These are phyloP conservation scores for Periconia sp. DNA, from an alignment of 2,329 filamentous ascomycete species.

Conservation along the genomic window DNA sequence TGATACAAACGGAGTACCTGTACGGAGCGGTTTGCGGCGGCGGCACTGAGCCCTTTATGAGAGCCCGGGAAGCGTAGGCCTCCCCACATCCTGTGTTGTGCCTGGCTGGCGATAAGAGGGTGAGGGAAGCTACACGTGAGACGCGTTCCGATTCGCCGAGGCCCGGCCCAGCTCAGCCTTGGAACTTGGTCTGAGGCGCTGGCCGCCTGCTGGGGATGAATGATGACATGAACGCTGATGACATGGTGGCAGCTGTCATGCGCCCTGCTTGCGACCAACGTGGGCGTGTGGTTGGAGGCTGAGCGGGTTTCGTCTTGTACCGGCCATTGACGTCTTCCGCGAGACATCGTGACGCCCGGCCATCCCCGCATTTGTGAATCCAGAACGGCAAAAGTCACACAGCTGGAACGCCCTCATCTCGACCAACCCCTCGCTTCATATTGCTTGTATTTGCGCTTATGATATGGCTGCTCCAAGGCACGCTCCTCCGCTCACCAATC, in stretches of 20 bases:
- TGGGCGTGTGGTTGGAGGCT: conserved; percentile 39
- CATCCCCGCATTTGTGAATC: conserved; percentile 17
- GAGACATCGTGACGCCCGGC: conserved; percentile 23
- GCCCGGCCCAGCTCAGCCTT: conserved; percentile 15
- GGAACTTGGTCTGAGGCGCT: conserved; percentile 7
- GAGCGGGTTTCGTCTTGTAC: conserved; percentile 18
- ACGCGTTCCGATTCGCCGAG: conserved; percentile 39
- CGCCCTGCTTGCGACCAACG: conserved; percentile 37
- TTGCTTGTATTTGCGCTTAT: conserved; percentile 22
- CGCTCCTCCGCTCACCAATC: conserved; percentile 32
- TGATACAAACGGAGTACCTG: conserved; percentile 11
- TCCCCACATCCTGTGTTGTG: conserved; percentile 24
- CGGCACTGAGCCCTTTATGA: conserved; percentile 13
- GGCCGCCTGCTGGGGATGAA: conserved; percentile 8
- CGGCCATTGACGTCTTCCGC: conserved; percentile 7
- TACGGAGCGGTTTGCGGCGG: conserved; percentile 3
- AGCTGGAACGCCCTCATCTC: conserved; percentile 21
- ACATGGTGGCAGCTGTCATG: conserved; percentile 40
- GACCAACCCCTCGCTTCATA: conserved; percentile 19
- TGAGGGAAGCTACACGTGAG: conserved; percentile 29
- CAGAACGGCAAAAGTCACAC: conserved; percentile 35
- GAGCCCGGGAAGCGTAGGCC: conserved; percentile 3
- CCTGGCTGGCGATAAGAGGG: conserved; percentile 26
- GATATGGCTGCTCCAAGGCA: conserved; percentile 22
- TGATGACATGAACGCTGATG: conserved; percentile 27